These are phyloP conservation scores for Paspalum vaginatum DNA, from an alignment of 176 grass and related monocot species.

Conservation along the genomic window DNA sequence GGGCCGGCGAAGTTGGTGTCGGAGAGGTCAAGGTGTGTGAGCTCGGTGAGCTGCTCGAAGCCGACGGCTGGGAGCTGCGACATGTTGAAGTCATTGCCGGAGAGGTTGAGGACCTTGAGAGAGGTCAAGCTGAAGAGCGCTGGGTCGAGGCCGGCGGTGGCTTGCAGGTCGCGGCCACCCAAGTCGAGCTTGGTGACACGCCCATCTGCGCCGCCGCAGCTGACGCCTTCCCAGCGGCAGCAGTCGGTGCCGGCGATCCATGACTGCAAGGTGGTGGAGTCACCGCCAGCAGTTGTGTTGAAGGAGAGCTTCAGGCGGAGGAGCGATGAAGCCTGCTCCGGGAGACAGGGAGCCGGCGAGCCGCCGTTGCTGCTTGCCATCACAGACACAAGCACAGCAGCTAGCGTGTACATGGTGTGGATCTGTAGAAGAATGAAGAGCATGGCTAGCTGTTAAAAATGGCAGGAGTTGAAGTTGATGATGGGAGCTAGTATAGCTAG, in stretches of 20 bases:
- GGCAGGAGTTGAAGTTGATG: background rate
- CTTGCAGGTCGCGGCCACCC: slow-evolving; percentile 1
- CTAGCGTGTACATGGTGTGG: background rate
- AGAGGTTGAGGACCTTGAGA: slow-evolving; percentile 34
- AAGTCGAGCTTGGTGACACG: slow-evolving; percentile 33
- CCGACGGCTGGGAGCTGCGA: slow-evolving; percentile 30
- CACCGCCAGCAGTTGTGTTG: background rate
- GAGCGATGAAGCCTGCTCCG: slow-evolving; percentile 33
- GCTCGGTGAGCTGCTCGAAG: slow-evolving; percentile 46
- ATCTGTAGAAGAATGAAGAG: background rate
- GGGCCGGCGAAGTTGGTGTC: slow-evolving; percentile 42
- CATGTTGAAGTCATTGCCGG: slow-evolving; percentile 41
- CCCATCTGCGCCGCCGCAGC: slow-evolving; percentile 18
- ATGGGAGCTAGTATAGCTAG: no score
- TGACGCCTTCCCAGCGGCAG: slow-evolving; percentile 48
- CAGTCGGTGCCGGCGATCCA: slow-evolving; percentile 48
- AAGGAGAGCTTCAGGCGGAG: slow-evolving; percentile 38
- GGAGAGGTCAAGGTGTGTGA: slow-evolving; percentile 63
- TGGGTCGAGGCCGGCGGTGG: background rate
- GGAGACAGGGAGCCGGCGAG: background rate
- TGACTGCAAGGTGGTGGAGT: slow-evolving; percentile 8
- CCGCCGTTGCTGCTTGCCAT: background rate
- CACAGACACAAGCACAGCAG: background rate
- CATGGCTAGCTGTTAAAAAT: background rate
- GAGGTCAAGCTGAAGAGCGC: slow-evolving; percentile 27